Conservation (phyloP, 257 asterid genomes). For the Dorcoceras hygrometricum region DNA sequence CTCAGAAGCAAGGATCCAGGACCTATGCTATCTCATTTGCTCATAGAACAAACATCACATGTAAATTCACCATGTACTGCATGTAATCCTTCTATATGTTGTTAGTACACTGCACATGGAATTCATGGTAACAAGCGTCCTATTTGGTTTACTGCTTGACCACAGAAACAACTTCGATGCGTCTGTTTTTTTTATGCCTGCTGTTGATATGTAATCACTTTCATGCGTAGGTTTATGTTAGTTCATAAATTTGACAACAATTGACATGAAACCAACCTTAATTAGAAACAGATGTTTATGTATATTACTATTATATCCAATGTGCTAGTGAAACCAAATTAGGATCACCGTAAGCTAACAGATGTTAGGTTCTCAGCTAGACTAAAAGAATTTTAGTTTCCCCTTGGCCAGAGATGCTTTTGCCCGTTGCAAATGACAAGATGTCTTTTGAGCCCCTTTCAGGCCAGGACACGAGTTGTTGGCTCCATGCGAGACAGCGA, state of each 20-base stretch:
- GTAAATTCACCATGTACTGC: not conserved
- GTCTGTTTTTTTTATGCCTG: not conserved
- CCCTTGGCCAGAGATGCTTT: constrained; percentile 44
- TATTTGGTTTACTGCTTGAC: not conserved
- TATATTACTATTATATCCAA: too few species aligned
- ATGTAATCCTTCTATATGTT: not conserved
- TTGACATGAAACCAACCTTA: not conserved
- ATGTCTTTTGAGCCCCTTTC: constrained; percentile 41
- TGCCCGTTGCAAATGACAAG: constrained; percentile 44
- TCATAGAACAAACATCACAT: constrained; percentile 27
- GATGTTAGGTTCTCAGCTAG: not conserved
- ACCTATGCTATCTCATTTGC: constrained; percentile 72
- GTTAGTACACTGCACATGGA: not conserved
- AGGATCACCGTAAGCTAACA: constrained; percentile 11
- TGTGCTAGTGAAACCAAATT: constrained; percentile 14
- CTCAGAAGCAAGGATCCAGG: constrained; percentile 61
- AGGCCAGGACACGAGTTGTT: constrained; percentile 45
- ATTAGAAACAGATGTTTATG: too few species aligned
- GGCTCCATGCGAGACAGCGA: constrained; percentile 60
- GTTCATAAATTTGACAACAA: not conserved
- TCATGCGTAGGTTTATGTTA: too few species aligned
- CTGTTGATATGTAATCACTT: too few species aligned
- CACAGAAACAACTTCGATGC: not conserved
- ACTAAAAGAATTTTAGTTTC: constrained; percentile 54
- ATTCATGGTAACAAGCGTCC: too few species aligned